Base-by-base conservation (phyloP, 495 filamentous ascomycete genomes). In the Trichoderma virens region DNA sequence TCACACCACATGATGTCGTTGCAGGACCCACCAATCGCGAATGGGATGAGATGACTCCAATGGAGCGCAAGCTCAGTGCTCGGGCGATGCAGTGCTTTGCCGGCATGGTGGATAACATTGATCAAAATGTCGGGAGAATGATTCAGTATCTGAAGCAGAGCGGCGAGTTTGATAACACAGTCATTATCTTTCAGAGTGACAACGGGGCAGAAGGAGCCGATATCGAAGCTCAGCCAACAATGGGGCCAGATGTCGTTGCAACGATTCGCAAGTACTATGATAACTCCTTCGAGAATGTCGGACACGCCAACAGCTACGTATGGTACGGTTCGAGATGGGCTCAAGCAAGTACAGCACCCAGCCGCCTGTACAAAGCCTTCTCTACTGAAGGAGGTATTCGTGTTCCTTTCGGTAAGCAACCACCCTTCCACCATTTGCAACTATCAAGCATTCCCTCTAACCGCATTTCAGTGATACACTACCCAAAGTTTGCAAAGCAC, bases 261-360 rank as follows among this genome's bases (percentile, higher is more conserved):
- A 79, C 82, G 54, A 73, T 87, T 9, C 72, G 83, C 64, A 83
- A 86, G 68, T 86, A 85, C 72, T 87, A 85, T 67, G 76, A 86
- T 70, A 88, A 87, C 73, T 78, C 74, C 35, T 72, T 85, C 32
- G 83, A 85, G 13, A 88, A 88, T 63, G 77, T 87, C 27, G 85
- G 85, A n/a, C 80, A 81, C 66, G 77, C 74, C 59, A 81, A 86
- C 73, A 82, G 77, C 0, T 87, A 86, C 70, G 82, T 86, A 67
- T 87, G 85, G 84, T 87, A 88, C 65, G 84, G 85, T 7, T 83
- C 83, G 11, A 80, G 83, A 62, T 86, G 86, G 84, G 85, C 84
- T 14, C 80, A 84, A 66, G 86, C 85, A 34, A 79, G 84, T 23
- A 88, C 85, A 14, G 83, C 86, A 11, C 83, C 86, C 5, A 82